Base-by-base conservation (phyloP, 2,329 filamentous ascomycete species). In the Talaromyces sp. region DNA sequence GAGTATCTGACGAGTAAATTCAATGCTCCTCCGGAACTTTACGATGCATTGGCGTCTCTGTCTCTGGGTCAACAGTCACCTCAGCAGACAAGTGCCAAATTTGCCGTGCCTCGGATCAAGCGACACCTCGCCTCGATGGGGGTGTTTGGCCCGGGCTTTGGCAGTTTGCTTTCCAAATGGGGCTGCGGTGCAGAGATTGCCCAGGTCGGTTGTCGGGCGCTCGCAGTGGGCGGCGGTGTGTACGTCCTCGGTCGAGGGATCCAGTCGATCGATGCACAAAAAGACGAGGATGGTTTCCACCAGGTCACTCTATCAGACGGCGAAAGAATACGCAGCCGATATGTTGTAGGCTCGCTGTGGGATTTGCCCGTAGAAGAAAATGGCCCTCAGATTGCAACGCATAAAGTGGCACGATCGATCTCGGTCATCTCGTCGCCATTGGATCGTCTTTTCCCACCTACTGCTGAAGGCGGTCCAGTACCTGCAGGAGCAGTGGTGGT, bases 141-240 rank as follows among this genome's bases (percentile, higher is more conserved):
- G 8, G 79, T 91, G 4, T 93, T 97, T 68, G 93, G 93, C 0
- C 85, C 90, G 55, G 92, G 93, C 10, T 98, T 98, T 72, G 91
- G 91, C 57, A 91, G 92, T 54, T 86, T 99, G 13, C 85, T 96
- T 66, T 89, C 93, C 25, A 97, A 96, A 81, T 99, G 92, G 88
- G 93, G 93, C 54, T 92, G 93, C 30, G 82, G 90, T 54, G 89
- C 92, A 33, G 93, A 99, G 76, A 86, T 98, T 63, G 87, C 90
- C 32, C 93, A 99, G 79, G 92, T 96, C 27, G 91, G 88, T 4
- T 98, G 95, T 73, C 89, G 93, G 67, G 92, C 93, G 44, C 88
- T 88, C 64, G 93, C 93, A 22, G 95, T 99, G 7, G 93, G 93
- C 39, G 95, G 95, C 55, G 91, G 88, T 11, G 85, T 96, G 3